phyloP scores from a whole-genome alignment of 2,329 filamentous ascomycete genomes.

The Colletotrichum sp. region DNA sequence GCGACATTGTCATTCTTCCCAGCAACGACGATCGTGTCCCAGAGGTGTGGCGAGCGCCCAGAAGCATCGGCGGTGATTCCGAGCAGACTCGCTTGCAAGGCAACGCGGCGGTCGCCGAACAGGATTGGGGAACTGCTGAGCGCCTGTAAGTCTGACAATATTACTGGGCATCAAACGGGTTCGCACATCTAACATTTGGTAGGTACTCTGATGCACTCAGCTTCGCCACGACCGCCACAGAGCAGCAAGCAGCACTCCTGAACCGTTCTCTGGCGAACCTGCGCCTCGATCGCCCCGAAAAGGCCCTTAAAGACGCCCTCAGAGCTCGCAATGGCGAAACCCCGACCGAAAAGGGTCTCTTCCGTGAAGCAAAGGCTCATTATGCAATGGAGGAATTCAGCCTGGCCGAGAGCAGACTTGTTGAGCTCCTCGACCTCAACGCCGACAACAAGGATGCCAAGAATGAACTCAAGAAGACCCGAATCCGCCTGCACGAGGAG shows the following conservation, averaged over 20 bases:
- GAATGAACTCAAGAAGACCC: constrained; percentile 32
- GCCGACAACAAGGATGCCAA: constrained; percentile 37
- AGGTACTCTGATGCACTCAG: constrained; percentile 43
- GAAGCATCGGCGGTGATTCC: constrained; percentile 19
- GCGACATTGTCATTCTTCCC: constrained; percentile 48
- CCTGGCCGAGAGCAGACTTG: constrained; percentile 36
- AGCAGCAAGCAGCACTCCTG: constrained; percentile 36
- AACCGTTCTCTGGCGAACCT: constrained; percentile 41
- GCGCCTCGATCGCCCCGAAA: constrained; percentile 28
- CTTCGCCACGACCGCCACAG: constrained; percentile 35
- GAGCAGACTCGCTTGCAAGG: constrained; percentile 31
- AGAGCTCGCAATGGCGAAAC: constrained; percentile 2
- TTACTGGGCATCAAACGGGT: background rate
- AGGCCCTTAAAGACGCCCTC: constrained; percentile 34
- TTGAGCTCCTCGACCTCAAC: constrained; percentile 32
- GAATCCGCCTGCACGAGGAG: constrained; percentile 40
- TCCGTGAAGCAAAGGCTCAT: constrained; percentile 48
- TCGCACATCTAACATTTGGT: background rate
- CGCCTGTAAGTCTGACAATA: constrained; percentile 30
- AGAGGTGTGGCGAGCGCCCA: constrained; percentile 32
- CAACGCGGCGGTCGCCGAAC: constrained; percentile 33
- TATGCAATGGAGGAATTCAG: constrained; percentile 46
- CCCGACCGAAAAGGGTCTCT: constrained; percentile 46
- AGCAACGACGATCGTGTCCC: constrained; percentile 43
- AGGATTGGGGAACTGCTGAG: constrained; percentile 33